Conservation (phyloP, 345 rosid species). For the Lumnitzera racemosa region DNA sequence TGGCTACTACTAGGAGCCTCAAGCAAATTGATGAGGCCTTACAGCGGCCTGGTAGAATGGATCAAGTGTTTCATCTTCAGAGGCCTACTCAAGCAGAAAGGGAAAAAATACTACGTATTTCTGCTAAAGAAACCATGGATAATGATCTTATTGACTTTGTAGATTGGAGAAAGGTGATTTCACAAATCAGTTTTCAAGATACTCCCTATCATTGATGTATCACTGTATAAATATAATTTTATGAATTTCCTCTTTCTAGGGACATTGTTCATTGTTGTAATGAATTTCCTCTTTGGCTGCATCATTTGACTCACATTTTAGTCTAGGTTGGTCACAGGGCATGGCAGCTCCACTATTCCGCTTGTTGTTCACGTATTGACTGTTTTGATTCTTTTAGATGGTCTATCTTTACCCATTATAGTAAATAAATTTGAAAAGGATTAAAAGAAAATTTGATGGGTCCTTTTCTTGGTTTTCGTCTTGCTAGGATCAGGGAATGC, state of each 20-base stretch:
- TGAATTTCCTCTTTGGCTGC: slow-evolving; percentile 4
- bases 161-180: slow-evolving; percentile 80
- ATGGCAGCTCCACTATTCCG: not conserved
- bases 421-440: too few relatives aligned
- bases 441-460: too few relatives aligned
- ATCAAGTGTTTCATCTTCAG: slow-evolving; percentile 85
- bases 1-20: slow-evolving; percentile 88
- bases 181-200: too few relatives aligned
- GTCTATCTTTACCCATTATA: too few relatives aligned
- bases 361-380: not conserved
- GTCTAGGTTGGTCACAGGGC: not conserved
- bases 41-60: slow-evolving; percentile 95
- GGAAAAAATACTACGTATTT: slow-evolving; percentile 60
- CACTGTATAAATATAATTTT: too few relatives aligned
- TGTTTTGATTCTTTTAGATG: not conserved
- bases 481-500: too few relatives aligned
- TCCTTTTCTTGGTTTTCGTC: too few relatives aligned
- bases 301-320: not conserved
- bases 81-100: slow-evolving; percentile 85
- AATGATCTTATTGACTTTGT: slow-evolving; percentile 65
- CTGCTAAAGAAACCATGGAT: slow-evolving; percentile 92
- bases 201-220: too few relatives aligned
- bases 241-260: too few relatives aligned
- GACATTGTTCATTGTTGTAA: not conserved
- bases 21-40: slow-evolving; percentile 93